Base-by-base conservation (phyloP, 2,329 filamentous ascomycete genomes). In the Aspergillus sp. region DNA sequence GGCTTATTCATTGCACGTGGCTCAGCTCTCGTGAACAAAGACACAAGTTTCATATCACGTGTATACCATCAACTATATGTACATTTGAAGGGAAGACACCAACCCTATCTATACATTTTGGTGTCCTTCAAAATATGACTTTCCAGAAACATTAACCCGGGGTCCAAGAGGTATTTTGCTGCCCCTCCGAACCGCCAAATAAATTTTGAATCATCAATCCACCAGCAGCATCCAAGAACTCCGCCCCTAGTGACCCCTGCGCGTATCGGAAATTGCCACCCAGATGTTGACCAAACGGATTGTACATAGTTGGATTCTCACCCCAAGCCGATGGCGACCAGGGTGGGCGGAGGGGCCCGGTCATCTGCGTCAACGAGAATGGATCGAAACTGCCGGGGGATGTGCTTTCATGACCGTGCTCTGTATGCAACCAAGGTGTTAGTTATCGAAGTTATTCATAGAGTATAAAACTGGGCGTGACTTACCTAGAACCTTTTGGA, bases 201-300 rank as follows among this genome's bases (percentile, higher is more conserved):
- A 64, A 38, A 42, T 62, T 62, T 26, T 63, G 59, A 12, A 64
- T 64, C 60, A 64, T 64, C 9, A 61, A 47, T 13, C 62, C 60
- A 4, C 60, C 62, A 2, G 62, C 60, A 5, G 60, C 60, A 43
- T 65, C 60, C 3, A 65, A 36, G 15, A 64, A 58, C 18, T 65
- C 62, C 4, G 62, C 63, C n/a, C 62, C 62, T 8, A 60, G 62
- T 20, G 62, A 57, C 0, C 62, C 60, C 13, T 62, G 62, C 1
- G 61, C 52, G 39, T 63, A 64, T 26, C 60, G 53, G 18, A 53
- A 43, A n/a, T 30, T 59, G 18, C 55, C 55, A 5, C 53, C 57
- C 18, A 59, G 30, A 7, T 54, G 54, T 30, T 62, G 59, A 2
- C 58, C 42, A 12, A 60, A 50, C 3, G 53, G 59, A 18, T 60